These are phyloP conservation scores for Macaranga tanarius DNA, from an alignment of 441 rosid species.

Conservation along the genomic window DNA sequence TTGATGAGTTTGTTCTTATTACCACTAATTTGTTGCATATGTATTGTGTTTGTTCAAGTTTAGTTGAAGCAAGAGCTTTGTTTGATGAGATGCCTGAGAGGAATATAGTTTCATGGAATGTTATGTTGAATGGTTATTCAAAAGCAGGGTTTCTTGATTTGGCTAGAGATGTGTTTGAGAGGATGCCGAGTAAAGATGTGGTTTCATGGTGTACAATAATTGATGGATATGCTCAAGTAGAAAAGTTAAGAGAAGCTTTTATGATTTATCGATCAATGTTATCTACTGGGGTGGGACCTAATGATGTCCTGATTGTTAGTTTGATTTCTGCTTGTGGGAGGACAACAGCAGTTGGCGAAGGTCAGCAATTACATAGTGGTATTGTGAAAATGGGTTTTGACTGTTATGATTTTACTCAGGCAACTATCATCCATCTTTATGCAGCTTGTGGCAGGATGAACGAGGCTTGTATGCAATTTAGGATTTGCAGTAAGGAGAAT, in stretches of 20 bases:
- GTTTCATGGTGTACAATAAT: slow-evolving; percentile 79
- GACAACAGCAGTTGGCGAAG: slow-evolving; percentile 33
- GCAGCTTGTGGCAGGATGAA: slow-evolving; percentile 49
- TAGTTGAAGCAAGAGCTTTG: slow-evolving; percentile 54
- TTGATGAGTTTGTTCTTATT: slow-evolving; percentile 47
- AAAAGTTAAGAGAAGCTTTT: slow-evolving; percentile 56
- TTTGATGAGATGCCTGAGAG: slow-evolving; percentile 66
- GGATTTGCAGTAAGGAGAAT: slow-evolving; percentile 48
- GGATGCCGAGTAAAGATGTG: slow-evolving; percentile 57
- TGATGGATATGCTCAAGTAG: slow-evolving; percentile 54
- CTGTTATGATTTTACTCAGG: slow-evolving; percentile 59
- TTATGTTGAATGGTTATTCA: slow-evolving; percentile 78
- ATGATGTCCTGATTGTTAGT: slow-evolving; percentile 67
- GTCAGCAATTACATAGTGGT: slow-evolving; percentile 61
- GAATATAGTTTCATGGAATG: slow-evolving; percentile 75
- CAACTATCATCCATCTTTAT: slow-evolving; percentile 66
- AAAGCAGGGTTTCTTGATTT: slow-evolving; percentile 59
- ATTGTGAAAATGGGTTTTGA: slow-evolving; percentile 59
- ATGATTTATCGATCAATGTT: slow-evolving; percentile 52
- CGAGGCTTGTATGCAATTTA: slow-evolving; percentile 63
- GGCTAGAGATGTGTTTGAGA: slow-evolving; percentile 55
- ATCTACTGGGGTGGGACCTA: slow-evolving; percentile 44
- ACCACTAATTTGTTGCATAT: slow-evolving; percentile 63
- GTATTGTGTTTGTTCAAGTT: slow-evolving; percentile 56
- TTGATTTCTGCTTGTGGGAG: slow-evolving; percentile 72